phyloP scores from a whole-genome alignment of 2,329 filamentous ascomycete genomes.

The Parastagonospora avenae region DNA sequence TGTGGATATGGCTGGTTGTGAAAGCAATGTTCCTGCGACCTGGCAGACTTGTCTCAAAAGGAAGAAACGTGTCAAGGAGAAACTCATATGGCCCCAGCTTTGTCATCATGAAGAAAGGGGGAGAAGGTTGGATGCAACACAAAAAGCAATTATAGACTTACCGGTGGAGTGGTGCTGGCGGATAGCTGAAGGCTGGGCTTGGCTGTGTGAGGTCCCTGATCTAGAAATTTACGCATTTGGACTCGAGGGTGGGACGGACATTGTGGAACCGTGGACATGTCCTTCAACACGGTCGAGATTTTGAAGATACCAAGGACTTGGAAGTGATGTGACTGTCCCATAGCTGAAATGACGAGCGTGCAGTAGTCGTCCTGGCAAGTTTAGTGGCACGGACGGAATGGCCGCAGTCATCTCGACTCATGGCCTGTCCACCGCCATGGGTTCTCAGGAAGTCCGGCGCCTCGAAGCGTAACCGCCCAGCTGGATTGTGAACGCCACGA shows the following conservation, averaged over 20 bases:
- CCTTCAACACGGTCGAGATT: no score
- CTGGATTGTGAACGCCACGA: no score
- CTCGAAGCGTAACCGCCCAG: no score
- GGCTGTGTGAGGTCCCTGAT: neutral
- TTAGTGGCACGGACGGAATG: no score
- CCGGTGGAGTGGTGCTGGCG: conserved; percentile 1
- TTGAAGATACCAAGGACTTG: no score
- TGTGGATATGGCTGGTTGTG: conserved; percentile 26
- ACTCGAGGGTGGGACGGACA: neutral
- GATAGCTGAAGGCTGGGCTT: neutral
- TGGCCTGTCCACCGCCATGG: no score
- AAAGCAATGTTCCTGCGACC: conserved; percentile 30
- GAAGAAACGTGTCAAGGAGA: conserved; percentile 8
- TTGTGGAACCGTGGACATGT: no score
- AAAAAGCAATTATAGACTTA: conserved; percentile 8
- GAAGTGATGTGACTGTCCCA: no score
- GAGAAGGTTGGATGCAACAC: neutral
- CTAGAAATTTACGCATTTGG: neutral
- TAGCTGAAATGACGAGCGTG: no score
- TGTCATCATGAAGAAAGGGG: conserved; percentile 30
- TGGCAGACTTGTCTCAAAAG: neutral
- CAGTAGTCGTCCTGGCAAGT: no score
- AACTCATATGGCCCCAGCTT: conserved; percentile 44
- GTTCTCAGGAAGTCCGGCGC: no score
- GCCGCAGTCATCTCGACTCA: no score